Conservation (phyloP, 768 basidiomycete genomes). For the Boletus edulis region DNA sequence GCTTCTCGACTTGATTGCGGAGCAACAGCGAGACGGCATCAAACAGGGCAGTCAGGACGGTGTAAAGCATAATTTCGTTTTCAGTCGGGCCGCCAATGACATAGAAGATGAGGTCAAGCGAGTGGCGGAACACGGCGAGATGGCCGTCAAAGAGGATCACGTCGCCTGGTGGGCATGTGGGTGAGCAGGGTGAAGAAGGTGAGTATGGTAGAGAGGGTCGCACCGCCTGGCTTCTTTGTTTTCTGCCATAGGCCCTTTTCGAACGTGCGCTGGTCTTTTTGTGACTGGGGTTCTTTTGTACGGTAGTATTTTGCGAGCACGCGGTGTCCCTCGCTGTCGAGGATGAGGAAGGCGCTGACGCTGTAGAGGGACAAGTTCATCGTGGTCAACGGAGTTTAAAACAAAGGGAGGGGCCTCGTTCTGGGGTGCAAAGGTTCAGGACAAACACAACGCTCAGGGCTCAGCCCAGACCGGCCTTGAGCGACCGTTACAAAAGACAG, state of each 20-base stretch:
- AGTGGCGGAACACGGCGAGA: constrained; percentile 91
- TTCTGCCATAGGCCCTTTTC: constrained; percentile 96
- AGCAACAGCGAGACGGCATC: constrained; percentile 87
- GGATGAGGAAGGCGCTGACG: constrained; percentile 81
- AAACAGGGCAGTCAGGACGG: constrained; percentile 78
- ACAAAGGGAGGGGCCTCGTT: constrained; percentile 1
- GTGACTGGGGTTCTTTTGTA: constrained; percentile 52
- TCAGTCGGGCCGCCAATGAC: constrained; percentile 83
- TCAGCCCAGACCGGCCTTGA: constrained; percentile 8
- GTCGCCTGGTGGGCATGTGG: constrained; percentile 56
- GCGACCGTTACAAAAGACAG: constrained; percentile 19
- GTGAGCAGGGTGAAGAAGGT: not conserved
- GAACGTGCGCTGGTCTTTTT: constrained; percentile 94
- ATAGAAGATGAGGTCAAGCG: constrained; percentile 94
- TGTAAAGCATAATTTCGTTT: constrained; percentile 94
- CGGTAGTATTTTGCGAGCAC: constrained; percentile 95
- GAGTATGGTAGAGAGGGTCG: constrained; percentile 15
- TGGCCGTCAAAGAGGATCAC: constrained; percentile 90
- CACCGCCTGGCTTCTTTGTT: constrained; percentile 92
- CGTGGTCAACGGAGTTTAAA: constrained; percentile 23
- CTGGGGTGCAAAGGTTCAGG: constrained; percentile 12
- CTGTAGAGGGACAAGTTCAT: constrained; percentile 88
- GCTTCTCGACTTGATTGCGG: constrained; percentile 91
- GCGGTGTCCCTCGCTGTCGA: constrained; percentile 94
- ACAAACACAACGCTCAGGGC: not conserved